These are phyloP conservation scores for Cordyceps fumosorosea DNA, from an alignment of 2,329 filamentous ascomycete species.

Conservation along the genomic window DNA sequence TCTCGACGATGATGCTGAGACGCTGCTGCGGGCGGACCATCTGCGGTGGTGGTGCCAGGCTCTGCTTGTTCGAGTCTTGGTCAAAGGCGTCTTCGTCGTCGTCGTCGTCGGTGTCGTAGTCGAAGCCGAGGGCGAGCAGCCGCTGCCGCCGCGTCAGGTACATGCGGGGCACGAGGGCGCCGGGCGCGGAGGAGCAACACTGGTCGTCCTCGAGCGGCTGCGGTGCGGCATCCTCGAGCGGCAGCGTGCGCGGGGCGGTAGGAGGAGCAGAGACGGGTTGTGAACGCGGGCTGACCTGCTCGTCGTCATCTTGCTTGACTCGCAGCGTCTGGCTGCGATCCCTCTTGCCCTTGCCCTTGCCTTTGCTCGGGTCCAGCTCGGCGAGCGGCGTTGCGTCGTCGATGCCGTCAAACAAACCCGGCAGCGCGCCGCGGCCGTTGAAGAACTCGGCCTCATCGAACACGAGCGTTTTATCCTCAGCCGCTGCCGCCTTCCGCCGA, in stretches of 20 bases:
- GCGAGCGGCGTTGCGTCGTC: neutral
- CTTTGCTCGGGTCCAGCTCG: neutral
- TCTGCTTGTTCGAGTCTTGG: neutral
- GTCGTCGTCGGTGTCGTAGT: conserved; percentile 12
- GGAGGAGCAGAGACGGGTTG: too few species aligned
- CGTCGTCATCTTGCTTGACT: neutral
- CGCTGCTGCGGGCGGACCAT: neutral
- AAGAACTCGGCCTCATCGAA: conserved; percentile 23
- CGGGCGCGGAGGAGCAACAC: neutral
- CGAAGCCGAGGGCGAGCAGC: conserved; percentile 11
- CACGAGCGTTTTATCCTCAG: conserved; percentile 18
- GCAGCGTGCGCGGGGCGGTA: too few species aligned
- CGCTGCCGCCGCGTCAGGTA: conserved; percentile 11
- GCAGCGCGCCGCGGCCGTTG: conserved; percentile 19
- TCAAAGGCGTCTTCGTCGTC: neutral
- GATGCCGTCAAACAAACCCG: conserved; percentile 22
- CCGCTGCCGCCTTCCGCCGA: conserved; percentile 11
- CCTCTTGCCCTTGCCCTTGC: neutral
- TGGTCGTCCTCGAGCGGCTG: neutral
- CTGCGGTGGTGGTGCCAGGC: neutral
- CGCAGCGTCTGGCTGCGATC: neutral
- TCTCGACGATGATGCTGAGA: conserved; percentile 4
- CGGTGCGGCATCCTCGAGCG: too few species aligned
- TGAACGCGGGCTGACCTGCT: too few species aligned
- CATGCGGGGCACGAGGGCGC: conserved; percentile 1